Conservation (phyloP, 176 grass and related monocot species). For the Lolium multiflorum region DNA sequence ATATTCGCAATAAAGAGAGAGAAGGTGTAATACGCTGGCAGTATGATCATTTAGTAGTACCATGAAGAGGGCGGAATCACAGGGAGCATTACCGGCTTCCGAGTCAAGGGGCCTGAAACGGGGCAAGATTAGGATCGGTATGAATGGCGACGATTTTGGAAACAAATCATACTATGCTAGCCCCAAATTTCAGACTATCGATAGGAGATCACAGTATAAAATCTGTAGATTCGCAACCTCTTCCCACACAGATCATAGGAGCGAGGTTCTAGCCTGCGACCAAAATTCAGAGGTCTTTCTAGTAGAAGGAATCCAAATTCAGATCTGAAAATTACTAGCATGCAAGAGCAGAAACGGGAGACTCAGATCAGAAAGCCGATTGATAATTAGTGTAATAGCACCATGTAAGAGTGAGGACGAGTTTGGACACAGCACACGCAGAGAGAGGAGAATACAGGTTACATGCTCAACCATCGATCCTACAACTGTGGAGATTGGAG, state of each 20-base stretch:
- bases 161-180: background rate
- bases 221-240: background rate
- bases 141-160: background rate
- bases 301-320: background rate
- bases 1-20: background rate
- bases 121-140: background rate
- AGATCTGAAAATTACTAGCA: background rate
- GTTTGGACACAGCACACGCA: too few species aligned
- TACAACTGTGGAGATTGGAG: too few species aligned
- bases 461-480: too few species aligned
- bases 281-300: background rate
- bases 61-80: background rate
- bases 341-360: too few species aligned
- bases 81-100: background rate
- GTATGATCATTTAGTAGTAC: background rate
- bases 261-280: too few species aligned
- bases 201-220: background rate
- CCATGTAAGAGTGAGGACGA: too few species aligned
- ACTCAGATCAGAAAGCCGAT: too few species aligned
- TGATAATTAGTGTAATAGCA: too few species aligned
- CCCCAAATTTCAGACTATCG: background rate
- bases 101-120: background rate
- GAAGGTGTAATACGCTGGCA: background rate
- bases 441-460: too few species aligned
- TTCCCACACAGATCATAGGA: background rate